phyloP scores from a whole-genome alignment of 805 yeast species.

The Candida jianshihensis region DNA sequence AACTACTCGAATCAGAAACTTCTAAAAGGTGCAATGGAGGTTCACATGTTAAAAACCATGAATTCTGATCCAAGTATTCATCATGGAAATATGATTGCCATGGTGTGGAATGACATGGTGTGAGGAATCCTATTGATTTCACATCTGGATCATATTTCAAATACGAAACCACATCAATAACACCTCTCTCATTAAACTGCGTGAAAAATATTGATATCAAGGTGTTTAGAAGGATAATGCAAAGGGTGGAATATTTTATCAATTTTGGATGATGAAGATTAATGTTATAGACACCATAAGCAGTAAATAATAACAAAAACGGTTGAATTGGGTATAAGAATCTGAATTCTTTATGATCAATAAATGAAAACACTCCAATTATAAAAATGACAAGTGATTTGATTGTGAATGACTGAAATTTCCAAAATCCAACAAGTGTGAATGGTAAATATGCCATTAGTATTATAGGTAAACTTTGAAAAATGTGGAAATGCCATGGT shows the following conservation, averaged over 20 bases:
- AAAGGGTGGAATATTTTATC: constrained; percentile 13
- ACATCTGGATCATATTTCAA: constrained; percentile 37
- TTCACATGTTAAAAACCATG: constrained; percentile 85
- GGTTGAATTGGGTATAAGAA: constrained; percentile 86
- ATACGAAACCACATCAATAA: constrained; percentile 53
- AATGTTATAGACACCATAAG: constrained; percentile 26
- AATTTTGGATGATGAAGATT: constrained; percentile 13
- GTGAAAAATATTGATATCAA: constrained; percentile 46
- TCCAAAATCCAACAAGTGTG: constrained; percentile 36
- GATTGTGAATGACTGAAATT: constrained; percentile 17
- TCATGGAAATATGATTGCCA: constrained; percentile 82
- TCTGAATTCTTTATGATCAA: constrained; percentile 86
- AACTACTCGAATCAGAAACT: constrained; percentile 22
- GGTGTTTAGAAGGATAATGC: constrained; percentile 30
- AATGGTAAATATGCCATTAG: constrained; percentile 62
- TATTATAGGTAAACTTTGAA: constrained; percentile 78
- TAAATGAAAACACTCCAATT: constrained; percentile 48
- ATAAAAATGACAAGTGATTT: constrained; percentile 35
- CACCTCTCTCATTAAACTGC: constrained; percentile 81
- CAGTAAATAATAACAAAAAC: constrained; percentile 45
- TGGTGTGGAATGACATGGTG: constrained; percentile 98
- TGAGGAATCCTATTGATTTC: constrained; percentile 66
- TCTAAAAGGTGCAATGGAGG: constrained; percentile 58
- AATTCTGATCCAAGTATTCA: constrained; percentile 32
- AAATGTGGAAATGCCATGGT: constrained; percentile 77